Evolutionary conservation across 495 filamentous ascomycete genomes (phyloP), one percentile per base, ranked within the genome.

Genomic region (Aspergillus sparsus): DNA sequence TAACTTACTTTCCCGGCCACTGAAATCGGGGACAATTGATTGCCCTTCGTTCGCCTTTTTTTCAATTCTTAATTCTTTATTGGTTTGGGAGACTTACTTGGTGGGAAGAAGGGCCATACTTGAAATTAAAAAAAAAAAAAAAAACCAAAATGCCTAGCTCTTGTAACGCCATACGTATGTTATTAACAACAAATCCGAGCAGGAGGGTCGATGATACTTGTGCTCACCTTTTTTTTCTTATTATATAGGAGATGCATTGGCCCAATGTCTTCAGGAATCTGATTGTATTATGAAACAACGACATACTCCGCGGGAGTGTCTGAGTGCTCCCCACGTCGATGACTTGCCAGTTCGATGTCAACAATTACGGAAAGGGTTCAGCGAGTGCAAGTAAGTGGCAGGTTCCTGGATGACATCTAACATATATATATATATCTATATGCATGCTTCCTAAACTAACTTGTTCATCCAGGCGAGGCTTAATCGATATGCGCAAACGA

Each of bases 401-500:
- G 21, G 21, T 27, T 1, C 21, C 21, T 27, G 21, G 21, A 27
- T 1, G 21, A 27, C 21, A 27, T 27, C 21, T 27, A 27, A 27
- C 21, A 27, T 27, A 27, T 3, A 3, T 3, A 27, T 27, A 27
- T 27, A 27, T 27, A 27, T 27, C 21, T 27, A 27, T 27, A 3
- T 27, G 21, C 37, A 8, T 37, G 1, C 31, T 31, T 32, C 36
- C 44, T 13, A 55, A 15, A 2, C n/a, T 49, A 53, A 35, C 41
- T 34, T 47, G 6, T 45, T 3, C 27, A 27, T 27, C 21, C 21
- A 83, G 81, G 68, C 89, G 93, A 56, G 94, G 95, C 52, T 85
- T 95, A 86, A 85, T 98, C 68, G 94, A 98, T 76, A 98, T 98
- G 95, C 89, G 95, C 69, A 98, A 98, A 75, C 88, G 95, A 21